A percentile compares a stretch with the other conserved stretches of the same genome.
phyloP scores from a whole-genome alignment of 2,329 filamentous ascomycete species.

The Colletotrichum echinochloae region DNA sequence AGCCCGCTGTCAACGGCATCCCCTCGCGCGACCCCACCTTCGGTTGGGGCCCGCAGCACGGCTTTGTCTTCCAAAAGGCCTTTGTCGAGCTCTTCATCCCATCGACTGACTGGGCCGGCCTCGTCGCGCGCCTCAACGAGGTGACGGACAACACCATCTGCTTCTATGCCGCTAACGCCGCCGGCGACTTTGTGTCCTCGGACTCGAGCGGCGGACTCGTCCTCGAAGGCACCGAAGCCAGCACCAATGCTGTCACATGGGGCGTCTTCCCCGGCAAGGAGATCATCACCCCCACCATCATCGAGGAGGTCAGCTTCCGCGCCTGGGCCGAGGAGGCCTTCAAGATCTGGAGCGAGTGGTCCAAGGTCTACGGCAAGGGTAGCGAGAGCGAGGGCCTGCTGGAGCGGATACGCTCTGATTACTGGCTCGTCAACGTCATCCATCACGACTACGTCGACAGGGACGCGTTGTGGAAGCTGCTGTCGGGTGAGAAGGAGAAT shows the following conservation, averaged over 20 bases:
- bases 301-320: conserved; percentile 92
- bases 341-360: conserved; percentile 95
- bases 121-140: conserved; percentile 68
- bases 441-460: conserved; percentile 81
- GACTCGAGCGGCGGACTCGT: conserved; percentile 59
- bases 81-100: conserved; percentile 98
- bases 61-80: conserved; percentile 97
- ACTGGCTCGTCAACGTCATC: conserved; percentile 92
- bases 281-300: conserved; percentile 95
- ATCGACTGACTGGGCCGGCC: conserved; percentile 73
- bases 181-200: conserved; percentile 82
- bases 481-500: conserved; percentile 56
- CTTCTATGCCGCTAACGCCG: conserved; percentile 87
- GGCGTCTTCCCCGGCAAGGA: conserved; percentile 95
- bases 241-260: conserved; percentile 96
- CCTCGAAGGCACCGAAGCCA: conserved; percentile 54
- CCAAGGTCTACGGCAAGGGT: conserved; percentile 82
- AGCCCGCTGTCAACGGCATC: conserved; percentile 91
- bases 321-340: conserved; percentile 98
- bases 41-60: conserved; percentile 92
- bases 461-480: conserved; percentile 78
- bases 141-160: conserved; percentile 74
- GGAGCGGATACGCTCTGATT: conserved; percentile 73
- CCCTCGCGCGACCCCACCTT: conserved; percentile 82
- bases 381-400: conserved; percentile 80